Percentiles rank a stretch among this genome's conserved stretches.
Evolutionary conservation across 2,329 filamentous ascomycete species (phyloP).

Genomic region (Colletotrichum sp.): DNA sequence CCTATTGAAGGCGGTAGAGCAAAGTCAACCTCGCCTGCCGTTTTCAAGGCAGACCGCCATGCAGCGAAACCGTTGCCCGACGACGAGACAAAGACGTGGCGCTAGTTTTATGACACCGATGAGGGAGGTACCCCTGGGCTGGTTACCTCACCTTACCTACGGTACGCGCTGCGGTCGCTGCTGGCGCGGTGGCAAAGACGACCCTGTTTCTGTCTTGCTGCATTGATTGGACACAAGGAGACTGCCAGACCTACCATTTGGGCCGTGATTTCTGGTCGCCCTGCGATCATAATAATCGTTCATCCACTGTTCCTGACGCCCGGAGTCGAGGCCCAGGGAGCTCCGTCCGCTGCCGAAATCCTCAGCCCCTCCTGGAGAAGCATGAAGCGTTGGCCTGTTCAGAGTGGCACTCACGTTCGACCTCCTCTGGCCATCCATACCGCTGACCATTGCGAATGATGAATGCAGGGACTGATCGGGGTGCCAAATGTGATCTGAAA

Average conservation of each 20-base stretch:
- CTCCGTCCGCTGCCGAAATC: background rate
- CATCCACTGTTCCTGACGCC: slow-evolving; percentile 2
- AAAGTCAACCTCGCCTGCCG: background rate
- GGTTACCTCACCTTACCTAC: background rate
- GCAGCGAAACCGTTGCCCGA: background rate
- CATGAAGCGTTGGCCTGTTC: background rate
- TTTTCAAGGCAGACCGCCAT: background rate
- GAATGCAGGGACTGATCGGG: background rate
- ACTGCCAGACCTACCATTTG: slow-evolving; percentile 6
- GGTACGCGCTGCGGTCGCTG: background rate
- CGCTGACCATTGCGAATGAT: background rate
- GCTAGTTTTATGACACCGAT: background rate
- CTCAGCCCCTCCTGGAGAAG: background rate
- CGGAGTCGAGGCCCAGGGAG: background rate
- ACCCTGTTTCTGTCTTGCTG: background rate
- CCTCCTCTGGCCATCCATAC: slow-evolving; percentile 6
- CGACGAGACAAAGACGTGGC: background rate
- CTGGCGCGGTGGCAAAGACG: background rate
- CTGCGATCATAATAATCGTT: slow-evolving; percentile 18
- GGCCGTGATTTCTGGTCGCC: slow-evolving; percentile 11
- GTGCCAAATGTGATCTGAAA: background rate
- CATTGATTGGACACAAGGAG: background rate
- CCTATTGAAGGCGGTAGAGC: background rate
- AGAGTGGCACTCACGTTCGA: background rate
- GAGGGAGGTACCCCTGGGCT: background rate